Percentiles rank a stretch among this genome's conserved stretches.
Evolutionary conservation across 441 rosid species (phyloP).

Genomic region (Populus hybrid): DNA sequence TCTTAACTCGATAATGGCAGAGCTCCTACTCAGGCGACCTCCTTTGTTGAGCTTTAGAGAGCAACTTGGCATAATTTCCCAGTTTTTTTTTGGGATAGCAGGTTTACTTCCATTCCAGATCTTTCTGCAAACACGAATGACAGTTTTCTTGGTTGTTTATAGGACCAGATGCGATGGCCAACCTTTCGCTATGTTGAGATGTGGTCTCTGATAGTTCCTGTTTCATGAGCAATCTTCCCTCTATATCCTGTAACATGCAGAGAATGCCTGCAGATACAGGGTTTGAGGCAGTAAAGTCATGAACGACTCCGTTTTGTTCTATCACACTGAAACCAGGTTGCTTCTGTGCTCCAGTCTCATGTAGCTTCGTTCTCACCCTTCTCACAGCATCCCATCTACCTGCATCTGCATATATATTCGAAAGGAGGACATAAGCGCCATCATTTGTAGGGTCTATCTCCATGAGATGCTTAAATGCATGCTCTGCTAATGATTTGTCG

Average conservation of each 20-base stretch:
- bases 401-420: conserved; percentile 7
- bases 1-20: too few species aligned
- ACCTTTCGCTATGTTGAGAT: conserved; percentile 10
- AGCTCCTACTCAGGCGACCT: too few species aligned
- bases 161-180: conserved; percentile 5
- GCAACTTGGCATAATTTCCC: too few species aligned
- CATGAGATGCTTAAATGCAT: conserved; percentile 6
- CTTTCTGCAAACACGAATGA: too few species aligned
- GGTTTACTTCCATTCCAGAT: too few species aligned
- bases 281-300: conserved; percentile 7
- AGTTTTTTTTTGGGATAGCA: too few species aligned
- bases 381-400: conserved; percentile 13
- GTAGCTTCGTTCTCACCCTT: conserved; percentile 3
- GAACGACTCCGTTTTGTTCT: conserved; percentile 12
- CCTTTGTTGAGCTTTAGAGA: too few species aligned
- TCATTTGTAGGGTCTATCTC: conserved; percentile 11
- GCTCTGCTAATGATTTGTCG: conserved; percentile 16
- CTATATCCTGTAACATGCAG: conserved; percentile 6
- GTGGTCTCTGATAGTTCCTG: neutral
- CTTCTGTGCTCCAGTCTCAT: conserved; percentile 6
- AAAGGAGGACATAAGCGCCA: conserved; percentile 12
- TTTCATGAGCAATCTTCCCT: conserved; percentile 1
- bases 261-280: neutral
- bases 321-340: conserved; percentile 8
- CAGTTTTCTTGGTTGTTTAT: conserved; percentile 1